Percentiles rank a stretch among this genome's conserved stretches.
Conservation (phyloP, 495 filamentous ascomycete species). For the Penicillium robsamsonii region DNA sequence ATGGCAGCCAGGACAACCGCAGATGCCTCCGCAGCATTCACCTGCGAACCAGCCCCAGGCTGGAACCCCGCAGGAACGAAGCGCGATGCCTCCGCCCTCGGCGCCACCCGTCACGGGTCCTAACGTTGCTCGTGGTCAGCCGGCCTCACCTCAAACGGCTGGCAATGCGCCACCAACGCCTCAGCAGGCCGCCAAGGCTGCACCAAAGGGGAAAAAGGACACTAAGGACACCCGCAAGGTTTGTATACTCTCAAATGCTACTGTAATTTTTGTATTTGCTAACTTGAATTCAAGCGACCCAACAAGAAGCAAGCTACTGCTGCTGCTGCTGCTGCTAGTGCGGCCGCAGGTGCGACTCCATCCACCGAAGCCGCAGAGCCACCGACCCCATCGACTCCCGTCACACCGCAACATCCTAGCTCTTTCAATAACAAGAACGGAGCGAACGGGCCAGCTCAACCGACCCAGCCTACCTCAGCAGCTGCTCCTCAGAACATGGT, state of each 20-base stretch:
- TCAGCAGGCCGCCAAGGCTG: constrained; percentile 70
- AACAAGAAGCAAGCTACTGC: constrained; percentile 64
- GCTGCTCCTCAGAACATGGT: constrained; percentile 42
- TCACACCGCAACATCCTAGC: constrained; percentile 72
- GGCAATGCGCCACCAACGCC: constrained; percentile 85
- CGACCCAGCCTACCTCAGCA: constrained; percentile 41
- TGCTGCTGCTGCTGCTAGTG: constrained; percentile 52
- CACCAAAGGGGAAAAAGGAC: constrained; percentile 79
- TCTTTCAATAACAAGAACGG: constrained; percentile 58
- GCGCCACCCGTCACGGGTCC: constrained; percentile 63
- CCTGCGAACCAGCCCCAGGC: constrained; percentile 54
- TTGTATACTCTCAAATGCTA: constrained; percentile 30
- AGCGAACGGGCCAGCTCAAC: constrained; percentile 45
- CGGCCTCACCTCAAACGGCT: constrained; percentile 74
- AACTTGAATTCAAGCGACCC: constrained; percentile 28
- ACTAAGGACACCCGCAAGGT: constrained; percentile 74
- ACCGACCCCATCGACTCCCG: constrained; percentile 79
- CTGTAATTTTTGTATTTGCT: constrained; percentile 19
- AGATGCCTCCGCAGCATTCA: constrained; percentile 60
- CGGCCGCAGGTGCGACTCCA: constrained; percentile 64
- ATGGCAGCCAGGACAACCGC: constrained; percentile 59
- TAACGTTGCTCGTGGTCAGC: constrained; percentile 61
- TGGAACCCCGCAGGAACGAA: constrained; percentile 73
- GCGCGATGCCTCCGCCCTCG: constrained; percentile 85
- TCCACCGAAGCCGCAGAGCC: constrained; percentile 69